Evolutionary conservation across 1,284 basidiomycete genomes (phyloP).

Genomic region (Cystobasidiaceae sp.): DNA sequence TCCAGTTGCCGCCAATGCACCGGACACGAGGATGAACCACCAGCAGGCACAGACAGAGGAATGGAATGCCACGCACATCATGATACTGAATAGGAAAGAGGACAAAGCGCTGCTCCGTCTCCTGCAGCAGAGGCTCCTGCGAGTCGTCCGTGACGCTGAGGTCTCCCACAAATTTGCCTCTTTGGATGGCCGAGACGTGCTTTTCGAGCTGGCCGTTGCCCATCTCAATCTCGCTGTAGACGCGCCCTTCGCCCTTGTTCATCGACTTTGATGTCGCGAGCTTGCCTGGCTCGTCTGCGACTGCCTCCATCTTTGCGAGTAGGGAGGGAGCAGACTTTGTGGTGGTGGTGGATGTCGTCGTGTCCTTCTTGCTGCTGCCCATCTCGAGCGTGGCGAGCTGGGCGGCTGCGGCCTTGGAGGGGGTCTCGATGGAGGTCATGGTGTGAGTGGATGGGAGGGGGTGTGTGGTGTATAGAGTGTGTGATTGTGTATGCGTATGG

Average conservation of each 20-base stretch:
- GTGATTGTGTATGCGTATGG: neutral
- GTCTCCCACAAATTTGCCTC: conserved; percentile 44
- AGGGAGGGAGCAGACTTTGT: neutral
- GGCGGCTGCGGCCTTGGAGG: conserved; percentile 51
- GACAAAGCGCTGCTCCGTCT: conserved; percentile 43
- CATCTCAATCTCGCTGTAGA: conserved; percentile 18
- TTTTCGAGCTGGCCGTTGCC: neutral
- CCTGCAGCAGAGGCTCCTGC: conserved; percentile 44
- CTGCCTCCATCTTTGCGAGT: conserved; percentile 24
- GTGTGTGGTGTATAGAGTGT: neutral
- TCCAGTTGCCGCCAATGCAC: neutral
- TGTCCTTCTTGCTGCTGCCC: neutral
- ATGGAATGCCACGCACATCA: conserved; percentile 36
- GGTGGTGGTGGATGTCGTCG: too few species aligned
- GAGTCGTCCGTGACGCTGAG: conserved; percentile 43
- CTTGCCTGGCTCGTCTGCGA: neutral
- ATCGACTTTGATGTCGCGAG: neutral
- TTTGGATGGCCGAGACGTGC: neutral
- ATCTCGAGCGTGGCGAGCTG: conserved; percentile 42
- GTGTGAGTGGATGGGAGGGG: conserved; percentile 27
- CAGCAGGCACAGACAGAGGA: neutral
- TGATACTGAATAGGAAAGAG: conserved; percentile 46
- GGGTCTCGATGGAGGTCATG: conserved; percentile 46
- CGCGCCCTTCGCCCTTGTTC: neutral
- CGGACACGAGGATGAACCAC: neutral